Evolutionary conservation across 1,139 yeast species (phyloP).

Genomic region (Geotrichum bryndzae): DNA sequence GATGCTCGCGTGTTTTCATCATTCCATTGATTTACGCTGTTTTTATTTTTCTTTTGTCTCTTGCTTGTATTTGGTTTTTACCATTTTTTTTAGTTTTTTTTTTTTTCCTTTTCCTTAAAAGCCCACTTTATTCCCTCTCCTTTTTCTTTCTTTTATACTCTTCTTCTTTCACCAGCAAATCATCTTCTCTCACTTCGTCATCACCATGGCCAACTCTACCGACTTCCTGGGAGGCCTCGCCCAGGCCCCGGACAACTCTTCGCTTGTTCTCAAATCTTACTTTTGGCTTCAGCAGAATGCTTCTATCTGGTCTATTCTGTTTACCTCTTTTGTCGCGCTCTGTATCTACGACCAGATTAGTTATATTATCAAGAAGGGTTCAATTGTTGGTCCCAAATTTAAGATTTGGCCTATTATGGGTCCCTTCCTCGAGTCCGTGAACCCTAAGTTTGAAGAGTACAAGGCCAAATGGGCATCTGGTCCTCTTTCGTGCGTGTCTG

Average conservation of each 20-base stretch:
- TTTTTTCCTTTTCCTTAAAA: neutral
- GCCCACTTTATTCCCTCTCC: neutral
- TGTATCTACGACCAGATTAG: conserved; percentile 74
- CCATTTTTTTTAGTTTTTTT: conserved; percentile 7
- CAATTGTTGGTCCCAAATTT: conserved; percentile 80
- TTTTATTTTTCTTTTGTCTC: neutral
- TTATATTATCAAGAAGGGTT: conserved; percentile 74
- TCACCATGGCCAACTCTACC: conserved; percentile 10
- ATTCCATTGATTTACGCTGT: neutral
- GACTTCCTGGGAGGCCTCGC: neutral
- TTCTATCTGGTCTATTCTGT: conserved; percentile 42
- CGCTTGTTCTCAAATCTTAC: conserved; percentile 10
- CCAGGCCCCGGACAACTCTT: conserved; percentile 1
- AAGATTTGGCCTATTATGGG: conserved; percentile 95
- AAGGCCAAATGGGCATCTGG: conserved; percentile 92
- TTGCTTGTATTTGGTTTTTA: neutral
- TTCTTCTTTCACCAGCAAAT: neutral
- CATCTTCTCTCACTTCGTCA: neutral
- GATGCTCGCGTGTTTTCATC: neutral
- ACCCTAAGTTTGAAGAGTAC: conserved; percentile 93
- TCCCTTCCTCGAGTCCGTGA: conserved; percentile 90
- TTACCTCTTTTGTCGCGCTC: conserved; percentile 46
- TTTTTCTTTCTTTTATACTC: neutral
- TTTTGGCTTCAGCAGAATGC: conserved; percentile 10
- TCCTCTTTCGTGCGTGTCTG: conserved; percentile 89